These are phyloP conservation scores for Sextonia rubra DNA, from an alignment of 164 flowering plant genomes.

Conservation along the genomic window DNA sequence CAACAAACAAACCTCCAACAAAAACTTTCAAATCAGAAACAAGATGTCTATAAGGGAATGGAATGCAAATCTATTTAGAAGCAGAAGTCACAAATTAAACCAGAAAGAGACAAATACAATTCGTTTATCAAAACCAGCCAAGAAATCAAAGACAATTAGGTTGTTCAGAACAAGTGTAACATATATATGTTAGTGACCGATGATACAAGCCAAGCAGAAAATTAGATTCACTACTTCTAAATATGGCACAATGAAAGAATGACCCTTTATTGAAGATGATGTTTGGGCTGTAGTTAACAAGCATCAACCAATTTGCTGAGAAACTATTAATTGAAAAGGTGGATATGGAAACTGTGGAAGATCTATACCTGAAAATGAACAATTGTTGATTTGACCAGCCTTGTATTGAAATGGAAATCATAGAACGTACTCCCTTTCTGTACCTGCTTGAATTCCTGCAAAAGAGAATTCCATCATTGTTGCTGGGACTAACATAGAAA, in stretches of 20 bases:
- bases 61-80: not conserved
- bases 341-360: not conserved
- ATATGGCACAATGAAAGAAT: not conserved
- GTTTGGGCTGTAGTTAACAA: not conserved
- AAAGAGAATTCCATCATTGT: not conserved
- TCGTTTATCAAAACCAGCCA: not conserved
- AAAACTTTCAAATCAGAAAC: not conserved
- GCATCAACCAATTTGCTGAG: not conserved
- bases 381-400: constrained; percentile 85
- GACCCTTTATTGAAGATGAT: not conserved
- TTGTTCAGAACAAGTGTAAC: no score
- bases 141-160: not conserved
- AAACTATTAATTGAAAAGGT: not conserved
- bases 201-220: not conserved
- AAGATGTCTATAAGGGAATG: not conserved
- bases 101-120: not conserved
- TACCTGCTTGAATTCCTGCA: constrained; percentile 68
- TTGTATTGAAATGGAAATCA: constrained; percentile 86
- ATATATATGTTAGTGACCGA: not conserved
- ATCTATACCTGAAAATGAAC: constrained; percentile 92
- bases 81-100: not conserved
- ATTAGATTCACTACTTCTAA: not conserved
- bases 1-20: not conserved
- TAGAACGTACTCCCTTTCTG: constrained; percentile 65
- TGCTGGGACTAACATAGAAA: not conserved